Evolutionary conservation across 2,329 filamentous ascomycete species (phyloP).

Genomic region (Aschersonia sp.): DNA sequence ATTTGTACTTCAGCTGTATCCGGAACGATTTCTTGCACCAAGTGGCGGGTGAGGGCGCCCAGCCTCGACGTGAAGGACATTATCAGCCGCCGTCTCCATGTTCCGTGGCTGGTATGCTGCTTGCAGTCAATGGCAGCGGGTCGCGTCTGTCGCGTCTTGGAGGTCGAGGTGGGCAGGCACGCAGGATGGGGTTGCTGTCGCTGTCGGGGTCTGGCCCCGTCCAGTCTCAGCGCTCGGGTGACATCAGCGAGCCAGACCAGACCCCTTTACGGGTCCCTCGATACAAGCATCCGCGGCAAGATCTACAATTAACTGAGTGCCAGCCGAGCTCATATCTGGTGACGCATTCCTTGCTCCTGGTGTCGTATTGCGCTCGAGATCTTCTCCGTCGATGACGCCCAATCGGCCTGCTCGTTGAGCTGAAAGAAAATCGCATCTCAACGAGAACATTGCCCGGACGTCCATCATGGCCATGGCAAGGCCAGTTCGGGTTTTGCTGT

Average conservation of each 20-base stretch:
- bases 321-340: no score
- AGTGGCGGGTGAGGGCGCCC: constrained; percentile 50
- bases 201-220: background rate
- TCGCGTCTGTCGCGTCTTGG: constrained; percentile 1
- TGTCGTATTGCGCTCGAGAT: no score
- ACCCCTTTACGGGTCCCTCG: background rate
- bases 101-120: no score
- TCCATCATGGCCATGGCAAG: constrained; percentile 66
- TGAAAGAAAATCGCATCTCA: background rate
- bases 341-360: no score
- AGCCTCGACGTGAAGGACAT: constrained; percentile 63
- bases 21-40: constrained; percentile 51
- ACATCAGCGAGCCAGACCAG: background rate
- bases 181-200: background rate
- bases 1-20: constrained; percentile 32
- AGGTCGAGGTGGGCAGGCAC: background rate
- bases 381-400: background rate
- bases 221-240: background rate
- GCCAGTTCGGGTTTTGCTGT: constrained; percentile 66
- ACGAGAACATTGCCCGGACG: background rate
- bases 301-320: no score
- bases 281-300: no score
- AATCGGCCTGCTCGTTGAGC: background rate
- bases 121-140: background rate
- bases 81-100: constrained; percentile 1